Conservation (phyloP, 225 moss, liverwort and hornwort species). For the Anthoceros angustus region DNA sequence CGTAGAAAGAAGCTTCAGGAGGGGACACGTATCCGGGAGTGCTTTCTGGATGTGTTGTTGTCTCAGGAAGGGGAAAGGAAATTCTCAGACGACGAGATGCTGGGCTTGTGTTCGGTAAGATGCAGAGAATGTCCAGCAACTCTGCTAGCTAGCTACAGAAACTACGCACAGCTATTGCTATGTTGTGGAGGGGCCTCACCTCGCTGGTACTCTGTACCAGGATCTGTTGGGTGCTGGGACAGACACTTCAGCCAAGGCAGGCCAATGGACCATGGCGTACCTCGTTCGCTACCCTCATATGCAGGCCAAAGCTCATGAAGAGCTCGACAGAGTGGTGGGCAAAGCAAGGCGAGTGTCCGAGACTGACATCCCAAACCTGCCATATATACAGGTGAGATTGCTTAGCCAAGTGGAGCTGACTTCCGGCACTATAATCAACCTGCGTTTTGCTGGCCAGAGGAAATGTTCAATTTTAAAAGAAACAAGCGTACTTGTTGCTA, state of each 20-base stretch:
- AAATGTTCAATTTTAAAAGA: too few relatives aligned
- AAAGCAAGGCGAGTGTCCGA: constrained; percentile 20
- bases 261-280: constrained; percentile 48
- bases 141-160: neutral
- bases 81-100: constrained; percentile 29
- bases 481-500: neutral
- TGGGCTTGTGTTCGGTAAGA: constrained; percentile 38
- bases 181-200: neutral
- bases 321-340: constrained; percentile 27
- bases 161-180: neutral
- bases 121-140: neutral
- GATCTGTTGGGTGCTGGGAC: constrained; percentile 34
- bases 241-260: constrained; percentile 23
- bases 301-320: constrained; percentile 32
- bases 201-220: constrained; percentile 11
- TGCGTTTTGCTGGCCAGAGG: too few relatives aligned
- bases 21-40: constrained; percentile 1
- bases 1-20: neutral
- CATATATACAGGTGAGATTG: constrained; percentile 29
- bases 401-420: neutral
- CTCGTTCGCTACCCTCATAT: constrained; percentile 34
- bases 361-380: constrained; percentile 26
- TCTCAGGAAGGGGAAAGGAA: constrained; percentile 19
- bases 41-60: constrained; percentile 36
- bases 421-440: neutral